phyloP scores from a whole-genome alignment of 2,329 filamentous ascomycete species.

The Ascomycota sp. region DNA sequence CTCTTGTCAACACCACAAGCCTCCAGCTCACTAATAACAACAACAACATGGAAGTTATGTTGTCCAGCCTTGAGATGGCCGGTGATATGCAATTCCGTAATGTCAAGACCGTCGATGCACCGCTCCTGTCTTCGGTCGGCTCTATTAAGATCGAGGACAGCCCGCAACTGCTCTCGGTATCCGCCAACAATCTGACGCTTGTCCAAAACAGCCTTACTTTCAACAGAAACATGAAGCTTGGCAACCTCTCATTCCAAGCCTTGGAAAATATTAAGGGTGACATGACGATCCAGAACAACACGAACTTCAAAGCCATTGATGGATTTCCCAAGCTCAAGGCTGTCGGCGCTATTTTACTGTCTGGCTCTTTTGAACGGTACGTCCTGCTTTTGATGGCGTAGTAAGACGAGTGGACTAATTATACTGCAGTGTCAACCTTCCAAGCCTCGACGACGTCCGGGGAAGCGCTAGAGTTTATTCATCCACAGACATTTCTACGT shows the following conservation, averaged over 20 bases:
- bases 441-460: conserved; percentile 43
- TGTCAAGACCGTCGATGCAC: conserved; percentile 52
- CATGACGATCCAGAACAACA: conserved; percentile 82
- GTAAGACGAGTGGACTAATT: background rate
- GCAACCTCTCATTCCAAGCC: conserved; percentile 56
- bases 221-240: conserved; percentile 37
- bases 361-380: conserved; percentile 68
- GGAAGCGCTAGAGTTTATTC: conserved; percentile 53
- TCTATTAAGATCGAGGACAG: conserved; percentile 74
- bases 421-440: conserved; percentile 44
- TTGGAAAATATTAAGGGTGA: conserved; percentile 56
- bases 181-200: conserved; percentile 36
- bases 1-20: conserved; percentile 55
- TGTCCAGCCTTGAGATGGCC: conserved; percentile 55
- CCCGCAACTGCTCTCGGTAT: conserved; percentile 45
- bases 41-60: conserved; percentile 43
- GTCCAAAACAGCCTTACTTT: conserved; percentile 38
- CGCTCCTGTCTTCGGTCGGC: conserved; percentile 44
- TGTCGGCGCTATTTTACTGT: conserved; percentile 70
- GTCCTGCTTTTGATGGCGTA: conserved; percentile 13
- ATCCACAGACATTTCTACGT: conserved; percentile 37
- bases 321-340: conserved; percentile 48
- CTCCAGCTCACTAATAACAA: conserved; percentile 70
- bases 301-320: conserved; percentile 40
- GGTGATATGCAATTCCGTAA: conserved; percentile 41